phyloP scores from a whole-genome alignment of 176 grass and related monocot species.

The Elaeis guineensis region DNA sequence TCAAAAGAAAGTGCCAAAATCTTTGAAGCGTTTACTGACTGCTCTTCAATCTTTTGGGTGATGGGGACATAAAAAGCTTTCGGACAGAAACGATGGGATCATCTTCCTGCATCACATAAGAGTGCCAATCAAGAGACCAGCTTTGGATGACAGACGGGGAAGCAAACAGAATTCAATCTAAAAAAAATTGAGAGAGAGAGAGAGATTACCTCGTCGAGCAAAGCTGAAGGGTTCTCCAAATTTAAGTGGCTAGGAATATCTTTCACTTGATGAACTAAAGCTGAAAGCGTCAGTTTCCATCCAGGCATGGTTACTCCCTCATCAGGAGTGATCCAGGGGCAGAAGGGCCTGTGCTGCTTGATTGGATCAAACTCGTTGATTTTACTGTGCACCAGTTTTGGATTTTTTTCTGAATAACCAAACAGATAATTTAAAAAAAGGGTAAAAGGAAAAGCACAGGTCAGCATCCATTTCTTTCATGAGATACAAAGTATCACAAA shows the following conservation, averaged over 20 bases:
- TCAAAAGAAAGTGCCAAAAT: no score
- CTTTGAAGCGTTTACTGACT: not conserved
- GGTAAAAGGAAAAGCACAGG: no score
- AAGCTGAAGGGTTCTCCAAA: slow-evolving; percentile 21
- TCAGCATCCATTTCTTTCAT: no score
- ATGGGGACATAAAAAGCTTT: slow-evolving; percentile 61
- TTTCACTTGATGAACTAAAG: slow-evolving; percentile 54
- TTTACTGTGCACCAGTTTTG: slow-evolving; percentile 37
- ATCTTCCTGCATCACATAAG: slow-evolving; percentile 33
- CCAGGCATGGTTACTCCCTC: slow-evolving; percentile 41
- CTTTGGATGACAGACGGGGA: slow-evolving; percentile 9
- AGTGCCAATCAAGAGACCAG: no score
- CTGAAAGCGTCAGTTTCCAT: slow-evolving; percentile 62
- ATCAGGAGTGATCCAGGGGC: slow-evolving; percentile 77
- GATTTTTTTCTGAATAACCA: slow-evolving; percentile 22
- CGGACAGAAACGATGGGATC: slow-evolving; percentile 80
- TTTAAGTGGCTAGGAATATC: not conserved
- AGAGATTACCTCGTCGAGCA: slow-evolving; percentile 57
- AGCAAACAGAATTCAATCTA: slow-evolving; percentile 23
- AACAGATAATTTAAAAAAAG: not conserved
- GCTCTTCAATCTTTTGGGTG: slow-evolving; percentile 45
- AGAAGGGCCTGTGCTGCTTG: slow-evolving; percentile 85
- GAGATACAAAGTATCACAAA: no score
- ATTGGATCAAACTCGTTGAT: slow-evolving; percentile 75
- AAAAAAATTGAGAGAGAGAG: not conserved